Evolutionary conservation across 768 basidiomycete genomes (phyloP), one percentile per base, ranked within the genome.

Genomic region (Mycena rosella): DNA sequence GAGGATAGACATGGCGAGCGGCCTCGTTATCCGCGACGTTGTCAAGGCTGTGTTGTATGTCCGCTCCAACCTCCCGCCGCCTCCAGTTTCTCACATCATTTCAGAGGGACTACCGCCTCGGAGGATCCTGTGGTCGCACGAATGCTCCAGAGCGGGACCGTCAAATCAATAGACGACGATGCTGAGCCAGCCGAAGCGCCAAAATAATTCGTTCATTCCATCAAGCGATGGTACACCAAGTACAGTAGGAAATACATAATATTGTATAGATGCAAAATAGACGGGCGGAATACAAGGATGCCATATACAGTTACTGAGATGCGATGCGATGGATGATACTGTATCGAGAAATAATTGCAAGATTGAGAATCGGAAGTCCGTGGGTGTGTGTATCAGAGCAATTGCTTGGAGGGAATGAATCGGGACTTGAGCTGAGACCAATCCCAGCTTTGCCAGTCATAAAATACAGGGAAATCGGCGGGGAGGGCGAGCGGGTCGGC

Each of bases 1-100:
- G 69, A 94, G 96, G 79, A 84, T 98, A 64, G 94, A 96, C 65
- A 83, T 93, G 64, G 80, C 87, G 6, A 91, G 89, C 51, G 93
- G 96, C 9, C 77, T 78, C n/a, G 86, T 97, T 38, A 84, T 98
- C 79, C 82, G 85, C 49, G 87, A 90, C 9, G 91, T 89, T 52
- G 91, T 88, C 18, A 81, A 78, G 61, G 75, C 80, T 10, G 81
- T 93, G 26, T 72, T 92, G 93, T 95, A 72, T 74, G 91, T 83
- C 45, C 38, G 5, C 27, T 57, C 34, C 67, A 45, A 45, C 40
- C 51, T n/a, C 34, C 40, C 30, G 32, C 45, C 34, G 48, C n/a
- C 29, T 22, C 56, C 32, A 42, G 56, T 53, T 40, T 38, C 27
- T 40, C 20, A 60, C 24, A 22, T 36, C 44, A 56, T 55, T 48